A percentile compares a stretch with the other conserved stretches of the same genome.
Conservation (phyloP, 352 stramenopile species). For the Pythium myriotylum region DNA sequence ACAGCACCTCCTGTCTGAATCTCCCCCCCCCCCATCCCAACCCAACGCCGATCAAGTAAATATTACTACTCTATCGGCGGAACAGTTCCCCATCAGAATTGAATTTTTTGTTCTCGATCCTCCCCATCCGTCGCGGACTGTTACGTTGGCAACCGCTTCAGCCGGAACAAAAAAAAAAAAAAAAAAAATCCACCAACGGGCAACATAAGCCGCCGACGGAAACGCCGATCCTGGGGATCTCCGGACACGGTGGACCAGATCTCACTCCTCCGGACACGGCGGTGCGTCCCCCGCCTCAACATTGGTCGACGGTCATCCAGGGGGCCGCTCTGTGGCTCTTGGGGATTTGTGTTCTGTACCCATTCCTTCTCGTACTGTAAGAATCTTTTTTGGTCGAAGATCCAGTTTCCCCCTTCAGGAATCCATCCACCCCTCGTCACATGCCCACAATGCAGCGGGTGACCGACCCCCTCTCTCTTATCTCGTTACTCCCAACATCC, state of each 20-base stretch:
- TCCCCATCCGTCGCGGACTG: not conserved
- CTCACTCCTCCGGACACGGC: too few relatives aligned
- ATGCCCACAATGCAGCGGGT: slow-evolving; percentile 7
- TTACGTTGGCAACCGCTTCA: not conserved
- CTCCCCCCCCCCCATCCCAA: too few relatives aligned
- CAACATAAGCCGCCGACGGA: too few relatives aligned
- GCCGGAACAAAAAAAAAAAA: too few relatives aligned
- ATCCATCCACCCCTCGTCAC: slow-evolving; percentile 9
- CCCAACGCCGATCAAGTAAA: not conserved
- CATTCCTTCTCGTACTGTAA: not conserved
- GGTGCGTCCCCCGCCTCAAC: too few relatives aligned
- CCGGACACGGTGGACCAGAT: too few relatives aligned
- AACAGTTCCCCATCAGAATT: too few relatives aligned
- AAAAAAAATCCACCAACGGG: too few relatives aligned
- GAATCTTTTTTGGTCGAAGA: slow-evolving; percentile 18
- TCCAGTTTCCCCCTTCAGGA: slow-evolving; percentile 7
- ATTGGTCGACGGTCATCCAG: too few relatives aligned
- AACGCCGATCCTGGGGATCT: too few relatives aligned
- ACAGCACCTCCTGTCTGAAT: slow-evolving; percentile 19
- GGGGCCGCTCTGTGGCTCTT: too few relatives aligned
- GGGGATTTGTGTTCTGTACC: slow-evolving; percentile 3
- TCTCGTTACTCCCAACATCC: not conserved
- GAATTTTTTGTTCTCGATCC: not conserved
- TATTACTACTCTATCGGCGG: too few relatives aligned
- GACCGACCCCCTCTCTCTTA: not conserved